Base-by-base conservation (phyloP, 805 yeast species). In the Starmerella apis region DNA sequence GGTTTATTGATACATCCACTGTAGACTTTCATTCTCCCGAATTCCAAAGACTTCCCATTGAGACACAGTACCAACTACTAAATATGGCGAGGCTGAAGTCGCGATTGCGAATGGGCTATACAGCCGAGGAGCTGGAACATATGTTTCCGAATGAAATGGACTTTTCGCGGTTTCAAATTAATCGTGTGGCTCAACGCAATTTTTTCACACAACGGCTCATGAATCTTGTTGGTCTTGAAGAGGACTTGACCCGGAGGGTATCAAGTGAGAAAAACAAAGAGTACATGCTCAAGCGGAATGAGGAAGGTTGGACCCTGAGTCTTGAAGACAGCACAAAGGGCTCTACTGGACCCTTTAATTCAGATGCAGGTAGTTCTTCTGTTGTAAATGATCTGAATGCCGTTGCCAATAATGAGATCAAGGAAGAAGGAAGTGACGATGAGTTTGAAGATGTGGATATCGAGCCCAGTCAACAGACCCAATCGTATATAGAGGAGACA, bases 81-180 rank as follows among this genome's bases (percentile, higher is more conserved):
- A 85, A 92, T 9, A 86, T 85, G 52, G 73, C 94, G 14, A 66
- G 99, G 50, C 68, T 87, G 23, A 75, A 86, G 54, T 88, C 96
- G 0, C 70, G 99, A 51, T 73, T 92, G 63, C 79, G 99, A 68
- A 81, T 92, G 95, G 99, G 99, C 1, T 88, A 84, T 61, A 73
- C 90, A 0, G 85, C 87, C 50, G 87, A 84, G n/a, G 96, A 92
- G 61, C 70, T 92, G 31, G 84, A 85, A 56, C 69, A 76, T 4
- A 68, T 86, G 48, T 92, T 90, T 59, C 94, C 96, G 0, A 73
- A 84, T 59, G 78, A 88, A 47, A 74, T 85, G 77, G 96, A 87
- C 53, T 92, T 92, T 60, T 87, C 96, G 16, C 81, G 76, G 59
- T 92, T 92, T 64, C 99, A 92, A 64, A 85, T 92, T 53, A 80